Evolutionary conservation across 106 monocot genomes (phyloP), one percentile per base, ranked within the genome.

Genomic region (Hemerocallis citrina): DNA sequence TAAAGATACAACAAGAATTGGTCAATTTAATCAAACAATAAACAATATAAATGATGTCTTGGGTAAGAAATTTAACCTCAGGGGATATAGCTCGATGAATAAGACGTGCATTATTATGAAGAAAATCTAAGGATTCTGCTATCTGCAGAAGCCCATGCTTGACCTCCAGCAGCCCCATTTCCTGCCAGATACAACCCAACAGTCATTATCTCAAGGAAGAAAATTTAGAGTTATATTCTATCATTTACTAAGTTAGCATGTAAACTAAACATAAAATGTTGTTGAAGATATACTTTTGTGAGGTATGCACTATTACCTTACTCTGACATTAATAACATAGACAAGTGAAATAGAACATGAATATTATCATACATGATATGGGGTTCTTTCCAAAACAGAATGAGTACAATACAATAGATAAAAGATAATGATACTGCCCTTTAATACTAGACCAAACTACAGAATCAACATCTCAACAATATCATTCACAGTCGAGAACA

Each of bases 71-170:
- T 54, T 17, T 31, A 65, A 96, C 96, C 96, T 96, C 96, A 9
- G 96, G 96, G 29, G 86, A 87, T 72, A 96, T 81, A 62, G 87
- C 67, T 70, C 84, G 80, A 65, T 96, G 95, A 52, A 90, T 72
- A 52, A 96, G 86, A 52, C 44, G 95, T 49, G 95, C 95, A 81
- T 90, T 90, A 38, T 79, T 91, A 55, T 96, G 95, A 59, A 96
- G 83, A 78, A 96, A 96, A 71, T 91, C 90, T 38, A 96, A 79
- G 4, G 86, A 74, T 61, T 96, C 90, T 65, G 95, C 71, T 37
- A 95, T 52, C 56, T 95, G 95, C 7, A 95, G 76, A 33, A 95
- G 64, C 21, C 95, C 95, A 74, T 95, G 95, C 69, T 95, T 95
- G 49, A 95, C 74, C 78, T 95, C 95, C 57, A 95, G 71, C 27